phyloP scores from a whole-genome alignment of 1,284 basidiomycete species.

The Ganoderma resinaceum region DNA sequence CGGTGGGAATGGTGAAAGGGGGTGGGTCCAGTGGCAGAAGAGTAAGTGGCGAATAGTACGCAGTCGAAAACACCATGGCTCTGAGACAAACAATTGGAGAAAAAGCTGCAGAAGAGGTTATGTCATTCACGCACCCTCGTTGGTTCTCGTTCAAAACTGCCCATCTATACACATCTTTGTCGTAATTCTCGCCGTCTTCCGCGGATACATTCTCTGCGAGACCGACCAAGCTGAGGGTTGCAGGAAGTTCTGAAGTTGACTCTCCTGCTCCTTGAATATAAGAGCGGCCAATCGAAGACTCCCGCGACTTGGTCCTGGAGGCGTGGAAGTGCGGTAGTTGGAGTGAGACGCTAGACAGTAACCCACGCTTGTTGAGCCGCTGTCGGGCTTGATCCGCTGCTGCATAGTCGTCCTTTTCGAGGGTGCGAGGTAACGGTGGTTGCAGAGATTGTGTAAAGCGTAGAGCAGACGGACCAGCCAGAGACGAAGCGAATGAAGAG shows the following conservation, averaged over 20 bases:
- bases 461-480: conserved; percentile 30
- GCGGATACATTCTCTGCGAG: conserved; percentile 17
- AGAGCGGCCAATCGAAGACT: conserved; percentile 6
- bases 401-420: conserved; percentile 46
- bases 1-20: conserved; percentile 70
- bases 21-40: conserved; percentile 79
- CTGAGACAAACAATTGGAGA: conserved; percentile 43
- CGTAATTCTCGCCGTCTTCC: conserved; percentile 40
- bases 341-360: conserved; percentile 27
- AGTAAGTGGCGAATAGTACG: conserved; percentile 73
- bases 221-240: conserved; percentile 14
- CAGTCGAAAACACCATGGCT: conserved; percentile 73
- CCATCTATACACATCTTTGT: conserved; percentile 71
- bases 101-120: background rate
- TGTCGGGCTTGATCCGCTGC: conserved; percentile 53
- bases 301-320: conserved; percentile 13
- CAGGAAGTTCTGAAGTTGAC: conserved; percentile 1
- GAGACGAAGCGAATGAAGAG: conserved; percentile 23
- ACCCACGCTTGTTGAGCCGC: conserved; percentile 40
- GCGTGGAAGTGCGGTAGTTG: conserved; percentile 23
- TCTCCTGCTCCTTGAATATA: conserved; percentile 6
- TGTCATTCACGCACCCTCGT: conserved; percentile 58
- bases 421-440: conserved; percentile 35
- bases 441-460: background rate
- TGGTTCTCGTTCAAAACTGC: conserved; percentile 82